These are phyloP conservation scores for Aspergillus diversus DNA, from an alignment of 495 filamentous ascomycete species.

Conservation along the genomic window DNA sequence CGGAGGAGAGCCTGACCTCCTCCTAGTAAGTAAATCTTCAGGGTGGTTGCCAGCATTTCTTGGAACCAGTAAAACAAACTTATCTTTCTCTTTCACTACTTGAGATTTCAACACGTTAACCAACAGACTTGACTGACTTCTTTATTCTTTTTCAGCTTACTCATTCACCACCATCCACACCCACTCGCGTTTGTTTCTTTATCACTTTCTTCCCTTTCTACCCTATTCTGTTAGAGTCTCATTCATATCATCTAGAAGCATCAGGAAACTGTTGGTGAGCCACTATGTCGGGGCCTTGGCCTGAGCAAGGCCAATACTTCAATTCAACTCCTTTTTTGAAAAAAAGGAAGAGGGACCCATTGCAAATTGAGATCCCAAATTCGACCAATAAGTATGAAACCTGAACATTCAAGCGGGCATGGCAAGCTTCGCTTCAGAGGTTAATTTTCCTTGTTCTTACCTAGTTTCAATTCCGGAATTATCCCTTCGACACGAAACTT, in stretches of 20 bases:
- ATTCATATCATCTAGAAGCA: neutral
- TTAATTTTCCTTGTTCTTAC: neutral
- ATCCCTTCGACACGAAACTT: constrained; percentile 15
- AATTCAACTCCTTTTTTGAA: constrained; percentile 26
- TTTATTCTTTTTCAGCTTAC: too few species aligned
- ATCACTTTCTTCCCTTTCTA: too few species aligned
- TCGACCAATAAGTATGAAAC: constrained; percentile 33
- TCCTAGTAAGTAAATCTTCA: too few species aligned
- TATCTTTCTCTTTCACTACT: too few species aligned
- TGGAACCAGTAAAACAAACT: too few species aligned
- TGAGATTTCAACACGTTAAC: too few species aligned
- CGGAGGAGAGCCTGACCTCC: too few species aligned
- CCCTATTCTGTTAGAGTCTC: too few species aligned
- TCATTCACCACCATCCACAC: too few species aligned
- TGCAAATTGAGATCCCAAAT: constrained; percentile 29
- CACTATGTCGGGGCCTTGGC: constrained; percentile 35
- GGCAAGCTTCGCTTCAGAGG: neutral
- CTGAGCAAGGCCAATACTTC: constrained; percentile 26
- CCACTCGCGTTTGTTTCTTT: too few species aligned
- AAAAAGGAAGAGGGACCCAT: constrained; percentile 41
- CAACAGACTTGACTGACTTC: too few species aligned
- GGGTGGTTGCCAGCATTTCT: too few species aligned
- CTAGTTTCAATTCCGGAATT: constrained; percentile 15
- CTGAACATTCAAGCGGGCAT: neutral
- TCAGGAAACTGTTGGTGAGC: neutral